Evolutionary conservation across 73 alveolate genomes (phyloP).

Genomic region (Stentor coeruleus): DNA sequence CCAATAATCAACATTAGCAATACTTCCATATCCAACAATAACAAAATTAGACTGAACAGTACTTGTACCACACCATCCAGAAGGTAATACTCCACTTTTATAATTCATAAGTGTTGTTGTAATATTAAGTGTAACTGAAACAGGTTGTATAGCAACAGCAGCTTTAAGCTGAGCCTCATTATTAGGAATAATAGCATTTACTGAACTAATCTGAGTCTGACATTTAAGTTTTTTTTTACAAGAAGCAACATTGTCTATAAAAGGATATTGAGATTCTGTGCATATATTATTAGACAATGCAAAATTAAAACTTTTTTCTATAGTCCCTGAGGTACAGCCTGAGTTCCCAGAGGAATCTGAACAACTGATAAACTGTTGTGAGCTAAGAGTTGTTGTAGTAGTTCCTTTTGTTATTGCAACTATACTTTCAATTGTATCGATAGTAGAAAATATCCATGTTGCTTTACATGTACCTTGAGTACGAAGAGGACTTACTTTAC

Average conservation of each 20-base stretch:
- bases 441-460: background rate
- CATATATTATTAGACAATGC: background rate
- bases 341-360: background rate
- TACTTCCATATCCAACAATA: slow-evolving; percentile 6
- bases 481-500: background rate
- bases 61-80: background rate
- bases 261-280: background rate
- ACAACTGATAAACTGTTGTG: background rate
- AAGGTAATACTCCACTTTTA: background rate
- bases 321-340: background rate
- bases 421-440: background rate
- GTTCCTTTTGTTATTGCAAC: background rate
- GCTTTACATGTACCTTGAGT: background rate
- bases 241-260: background rate
- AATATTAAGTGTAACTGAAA: background rate
- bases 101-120: background rate
- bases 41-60: background rate
- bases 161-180: background rate
- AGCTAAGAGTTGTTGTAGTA: background rate
- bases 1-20: background rate
- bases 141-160: background rate
- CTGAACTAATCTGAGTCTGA: background rate
- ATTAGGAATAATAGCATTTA: background rate
- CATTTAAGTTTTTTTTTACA: background rate
- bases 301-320: background rate